A percentile compares a stretch with the other conserved stretches of the same genome.
phyloP scores from a whole-genome alignment of 2,329 filamentous ascomycete species.

The Samsoniella hepiali region DNA sequence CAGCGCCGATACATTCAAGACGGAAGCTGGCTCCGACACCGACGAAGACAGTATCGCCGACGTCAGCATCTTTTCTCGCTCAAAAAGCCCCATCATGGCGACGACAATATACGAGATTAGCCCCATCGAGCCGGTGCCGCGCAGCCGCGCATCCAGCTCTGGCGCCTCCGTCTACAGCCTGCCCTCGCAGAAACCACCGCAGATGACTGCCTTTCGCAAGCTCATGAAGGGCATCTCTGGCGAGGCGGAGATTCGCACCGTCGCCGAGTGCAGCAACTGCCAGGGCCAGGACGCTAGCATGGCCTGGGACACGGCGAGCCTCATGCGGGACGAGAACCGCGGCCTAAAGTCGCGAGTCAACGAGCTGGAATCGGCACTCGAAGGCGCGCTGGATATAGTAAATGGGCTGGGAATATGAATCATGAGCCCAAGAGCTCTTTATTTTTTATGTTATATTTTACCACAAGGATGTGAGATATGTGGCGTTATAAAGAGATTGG shows the following conservation, averaged over 20 bases:
- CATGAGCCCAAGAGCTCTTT: not conserved
- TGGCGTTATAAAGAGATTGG: slow-evolving; percentile 9
- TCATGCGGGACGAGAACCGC: slow-evolving; percentile 61
- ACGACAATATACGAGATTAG: slow-evolving; percentile 35
- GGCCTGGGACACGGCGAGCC: slow-evolving; percentile 63
- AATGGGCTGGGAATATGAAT: slow-evolving; percentile 42
- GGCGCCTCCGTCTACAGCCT: slow-evolving; percentile 46
- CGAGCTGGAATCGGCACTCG: slow-evolving; percentile 57
- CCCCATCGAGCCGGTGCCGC: slow-evolving; percentile 18
- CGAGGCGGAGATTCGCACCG: slow-evolving; percentile 28
- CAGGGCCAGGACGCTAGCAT: slow-evolving; percentile 55
- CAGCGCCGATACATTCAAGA: slow-evolving; percentile 43
- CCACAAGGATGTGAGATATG: slow-evolving; percentile 5
- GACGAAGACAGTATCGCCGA: slow-evolving; percentile 49
- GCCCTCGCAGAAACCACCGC: slow-evolving; percentile 22
- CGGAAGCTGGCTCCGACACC: slow-evolving; percentile 45
- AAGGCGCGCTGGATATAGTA: slow-evolving; percentile 58
- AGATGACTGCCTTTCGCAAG: slow-evolving; percentile 39
- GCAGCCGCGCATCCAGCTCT: slow-evolving; percentile 23
- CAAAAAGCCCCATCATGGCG: slow-evolving; percentile 53
- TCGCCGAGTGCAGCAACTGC: slow-evolving; percentile 51
- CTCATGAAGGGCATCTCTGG: slow-evolving; percentile 42
- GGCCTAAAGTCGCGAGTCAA: slow-evolving; percentile 57
- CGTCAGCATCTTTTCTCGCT: slow-evolving; percentile 59
- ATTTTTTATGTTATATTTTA: not conserved